Percentiles rank a stretch among this genome's conserved stretches.
These are phyloP conservation scores for Primulina huaijiensis DNA, from an alignment of 257 asterid genomes.

Conservation along the genomic window DNA sequence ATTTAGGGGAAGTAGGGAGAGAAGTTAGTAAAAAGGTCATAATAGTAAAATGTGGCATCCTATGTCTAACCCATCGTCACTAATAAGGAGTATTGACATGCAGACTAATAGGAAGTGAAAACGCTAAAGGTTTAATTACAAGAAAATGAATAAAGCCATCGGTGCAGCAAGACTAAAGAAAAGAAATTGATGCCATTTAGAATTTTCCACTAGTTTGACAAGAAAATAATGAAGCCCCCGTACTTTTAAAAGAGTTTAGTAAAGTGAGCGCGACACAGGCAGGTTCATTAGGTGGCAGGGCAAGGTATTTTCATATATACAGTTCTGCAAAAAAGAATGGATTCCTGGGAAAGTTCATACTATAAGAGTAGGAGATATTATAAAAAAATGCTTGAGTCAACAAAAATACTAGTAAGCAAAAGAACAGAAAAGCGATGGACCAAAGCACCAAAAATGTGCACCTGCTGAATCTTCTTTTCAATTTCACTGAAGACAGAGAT, in stretches of 20 bases:
- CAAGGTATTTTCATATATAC: background rate
- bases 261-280: conserved; percentile 7
- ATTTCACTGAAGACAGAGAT: conserved; percentile 66
- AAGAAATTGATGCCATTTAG: background rate
- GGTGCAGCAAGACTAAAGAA: too few species aligned
- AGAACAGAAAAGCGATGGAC: conserved; percentile 1
- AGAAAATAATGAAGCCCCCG: background rate
- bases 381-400: background rate
- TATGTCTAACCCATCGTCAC: too few species aligned
- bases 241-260: background rate
- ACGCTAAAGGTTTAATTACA: too few species aligned
- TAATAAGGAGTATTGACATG: too few species aligned
- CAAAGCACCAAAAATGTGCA: conserved; percentile 32
- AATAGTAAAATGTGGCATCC: too few species aligned
- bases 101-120: too few species aligned
- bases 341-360: conserved; percentile 7
- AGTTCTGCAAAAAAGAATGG: conserved; percentile 12
- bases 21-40: too few species aligned
- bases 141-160: too few species aligned
- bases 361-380: conserved; percentile 14
- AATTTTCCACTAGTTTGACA: background rate
- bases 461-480: conserved; percentile 78
- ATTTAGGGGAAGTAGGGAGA: background rate
- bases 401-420: conserved; percentile 14
- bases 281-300: background rate